Evolutionary conservation across 2,329 filamentous ascomycete species (phyloP), one percentile per base, ranked within the genome.

Genomic region (Cercospora berteroae): DNA sequence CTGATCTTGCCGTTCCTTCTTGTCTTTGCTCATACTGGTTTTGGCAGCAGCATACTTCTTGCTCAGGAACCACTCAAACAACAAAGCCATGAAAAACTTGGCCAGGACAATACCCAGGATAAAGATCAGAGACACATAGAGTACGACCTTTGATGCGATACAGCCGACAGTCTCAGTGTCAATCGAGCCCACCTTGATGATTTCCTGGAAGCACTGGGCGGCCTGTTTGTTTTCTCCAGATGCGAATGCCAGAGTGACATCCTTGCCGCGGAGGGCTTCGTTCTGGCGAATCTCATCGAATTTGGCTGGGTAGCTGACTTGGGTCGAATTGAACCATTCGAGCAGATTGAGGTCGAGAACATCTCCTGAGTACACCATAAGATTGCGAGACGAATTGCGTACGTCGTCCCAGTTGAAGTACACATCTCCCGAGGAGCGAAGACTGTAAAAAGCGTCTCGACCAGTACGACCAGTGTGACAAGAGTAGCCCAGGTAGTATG

Each of bases 331-430:
- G 82, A 99, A 94, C 93, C 93, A 99, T 67, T 89, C 84, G 27
- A 99, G 84, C 31, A 99, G 86, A 74, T 96, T 87, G 29, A 99
- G 84, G 77, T 99, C 95, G 48, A 99, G 85, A 4, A 99, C 95
- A 75, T 91, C 93, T 64, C 94, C 94, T 13, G 94, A 96, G 81
- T 97, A 99, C 2, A 98, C 93, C 72, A 97, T 89, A 56, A 99
- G 84, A 76, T 98, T 98, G 67, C 95, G 91, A 33, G 90, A 92
- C 69, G 81, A 87, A 80, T 99, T 99, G 77, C 88, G 92, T 73
- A 98, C 88, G 74, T 99, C 95, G 25, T 94, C 88, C 95, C 95
- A 99, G 2, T 90, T 96, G 78, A 93, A 99, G 80, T 94, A 99
- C 16, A 99, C 94, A 73, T 97, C 93, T 2, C 94, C 95, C 3